phyloP scores from a whole-genome alignment of 2,329 filamentous ascomycete genomes.

The Fusarium sp. region DNA sequence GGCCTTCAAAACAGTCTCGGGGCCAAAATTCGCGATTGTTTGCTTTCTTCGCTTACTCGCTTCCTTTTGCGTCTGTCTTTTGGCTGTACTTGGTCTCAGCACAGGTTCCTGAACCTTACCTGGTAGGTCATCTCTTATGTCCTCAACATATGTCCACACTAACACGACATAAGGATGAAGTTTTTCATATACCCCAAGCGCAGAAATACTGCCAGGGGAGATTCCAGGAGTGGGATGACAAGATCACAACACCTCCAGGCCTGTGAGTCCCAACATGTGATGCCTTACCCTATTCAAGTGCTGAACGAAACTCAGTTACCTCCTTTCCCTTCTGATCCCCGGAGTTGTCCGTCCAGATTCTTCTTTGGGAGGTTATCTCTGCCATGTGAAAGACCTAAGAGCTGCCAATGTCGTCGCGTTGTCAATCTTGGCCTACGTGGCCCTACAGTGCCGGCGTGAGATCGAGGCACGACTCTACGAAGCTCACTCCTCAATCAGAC shows the following conservation, averaged over 20 bases:
- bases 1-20: conserved; percentile 11
- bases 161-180: conserved; percentile 74
- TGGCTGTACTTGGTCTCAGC: conserved; percentile 46
- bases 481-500: conserved; percentile 32
- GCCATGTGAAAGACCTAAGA: conserved; percentile 57
- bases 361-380: conserved; percentile 39
- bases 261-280: conserved; percentile 63
- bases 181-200: conserved; percentile 92
- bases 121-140: conserved; percentile 56
- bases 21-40: neutral
- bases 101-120: conserved; percentile 65
- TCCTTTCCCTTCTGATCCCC: conserved; percentile 55
- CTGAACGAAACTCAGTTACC: conserved; percentile 55
- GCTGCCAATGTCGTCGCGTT: conserved; percentile 61
- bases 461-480: conserved; percentile 60
- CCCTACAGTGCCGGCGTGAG: conserved; percentile 65
- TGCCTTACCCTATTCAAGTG: neutral
- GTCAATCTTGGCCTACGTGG: conserved; percentile 57
- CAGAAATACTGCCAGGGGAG: conserved; percentile 84
- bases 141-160: neutral
- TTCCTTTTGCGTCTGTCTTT: conserved; percentile 38
- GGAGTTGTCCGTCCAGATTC: conserved; percentile 32
- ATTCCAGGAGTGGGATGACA: conserved; percentile 89
- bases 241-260: conserved; percentile 96
- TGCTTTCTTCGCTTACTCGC: conserved; percentile 30